Percentiles rank a stretch among this genome's conserved stretches.
Conservation (phyloP, 2,329 filamentous ascomycete species). For the Aureobasidium sp. region DNA sequence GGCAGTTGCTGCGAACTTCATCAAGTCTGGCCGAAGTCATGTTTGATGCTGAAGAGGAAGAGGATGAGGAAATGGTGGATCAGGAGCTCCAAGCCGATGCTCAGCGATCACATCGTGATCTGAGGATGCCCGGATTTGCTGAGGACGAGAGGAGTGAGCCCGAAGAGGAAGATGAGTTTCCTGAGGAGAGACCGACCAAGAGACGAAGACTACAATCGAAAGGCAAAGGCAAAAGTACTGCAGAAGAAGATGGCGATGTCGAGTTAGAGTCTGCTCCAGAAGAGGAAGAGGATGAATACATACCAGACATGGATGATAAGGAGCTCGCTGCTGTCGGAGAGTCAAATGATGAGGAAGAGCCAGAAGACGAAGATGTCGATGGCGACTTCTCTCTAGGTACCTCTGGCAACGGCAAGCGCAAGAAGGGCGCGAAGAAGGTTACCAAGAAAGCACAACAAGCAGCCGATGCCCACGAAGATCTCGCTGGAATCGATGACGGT, state of each 20-base stretch:
- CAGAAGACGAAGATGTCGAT: constrained; percentile 32
- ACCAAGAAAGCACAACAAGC: constrained; percentile 22
- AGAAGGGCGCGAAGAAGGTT: constrained; percentile 27
- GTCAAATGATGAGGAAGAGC: constrained; percentile 28
- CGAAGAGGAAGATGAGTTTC: constrained; percentile 30
- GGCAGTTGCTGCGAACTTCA: constrained; percentile 54
- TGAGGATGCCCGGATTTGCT: constrained; percentile 43
- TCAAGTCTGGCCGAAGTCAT: constrained; percentile 70
- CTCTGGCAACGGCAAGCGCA: constrained; percentile 32
- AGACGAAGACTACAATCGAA: constrained; percentile 31
- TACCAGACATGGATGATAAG: constrained; percentile 34
- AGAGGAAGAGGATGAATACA: constrained; percentile 37
- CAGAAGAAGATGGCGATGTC: constrained; percentile 18
- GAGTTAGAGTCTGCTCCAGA: constrained; percentile 21
- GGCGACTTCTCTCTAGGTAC: constrained; percentile 30
- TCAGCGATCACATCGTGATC: constrained; percentile 39
- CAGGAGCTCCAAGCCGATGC: constrained; percentile 23
- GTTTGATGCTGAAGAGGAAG: constrained; percentile 72
- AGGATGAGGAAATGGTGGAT: constrained; percentile 33
- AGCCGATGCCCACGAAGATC: constrained; percentile 41
- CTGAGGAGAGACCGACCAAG: constrained; percentile 35
- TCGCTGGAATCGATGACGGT: constrained; percentile 73
- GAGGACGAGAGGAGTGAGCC: constrained; percentile 25
- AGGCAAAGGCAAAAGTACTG: constrained; percentile 16
- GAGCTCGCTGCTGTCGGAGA: constrained; percentile 33